Conservation (phyloP, 176 grass and related monocot species). For the Saccharum officinarum region DNA sequence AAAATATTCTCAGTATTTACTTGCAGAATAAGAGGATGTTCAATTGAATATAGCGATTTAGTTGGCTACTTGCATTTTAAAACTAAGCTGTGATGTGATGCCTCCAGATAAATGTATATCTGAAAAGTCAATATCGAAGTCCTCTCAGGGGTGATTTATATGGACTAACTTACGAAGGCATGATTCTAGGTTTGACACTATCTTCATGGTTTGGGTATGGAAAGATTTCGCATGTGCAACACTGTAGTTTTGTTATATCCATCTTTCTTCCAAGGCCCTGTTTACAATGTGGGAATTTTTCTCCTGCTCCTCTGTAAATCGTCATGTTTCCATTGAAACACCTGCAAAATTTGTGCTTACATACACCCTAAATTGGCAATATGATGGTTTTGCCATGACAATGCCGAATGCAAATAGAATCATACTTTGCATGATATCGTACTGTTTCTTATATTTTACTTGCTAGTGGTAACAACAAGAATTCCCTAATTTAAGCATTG, state of each 20-base stretch:
- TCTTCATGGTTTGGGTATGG: background rate
- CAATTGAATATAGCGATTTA: background rate
- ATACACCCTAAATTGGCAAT: background rate
- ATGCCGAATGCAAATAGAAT: background rate
- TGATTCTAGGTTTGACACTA: background rate
- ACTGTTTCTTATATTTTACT: background rate
- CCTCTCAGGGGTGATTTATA: background rate
- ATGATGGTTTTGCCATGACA: background rate
- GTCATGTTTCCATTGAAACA: background rate
- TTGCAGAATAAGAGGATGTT: background rate
- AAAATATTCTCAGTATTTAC: background rate
- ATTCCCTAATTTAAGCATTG: background rate
- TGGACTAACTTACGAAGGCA: slow-evolving; percentile 6
- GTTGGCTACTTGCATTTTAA: slow-evolving; percentile 15
- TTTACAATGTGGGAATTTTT: background rate
- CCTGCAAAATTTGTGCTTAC: background rate
- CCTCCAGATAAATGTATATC: background rate
- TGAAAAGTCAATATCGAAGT: background rate
- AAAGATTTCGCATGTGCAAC: background rate
- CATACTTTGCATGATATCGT: background rate
- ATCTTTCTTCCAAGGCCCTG: background rate
- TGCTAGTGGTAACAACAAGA: background rate
- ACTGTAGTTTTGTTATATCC: background rate
- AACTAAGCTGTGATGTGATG: slow-evolving; percentile 9
- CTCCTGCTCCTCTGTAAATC: background rate